phyloP scores from a whole-genome alignment of 2,329 filamentous ascomycete species.

The Aspergillus novoparasiticus region DNA sequence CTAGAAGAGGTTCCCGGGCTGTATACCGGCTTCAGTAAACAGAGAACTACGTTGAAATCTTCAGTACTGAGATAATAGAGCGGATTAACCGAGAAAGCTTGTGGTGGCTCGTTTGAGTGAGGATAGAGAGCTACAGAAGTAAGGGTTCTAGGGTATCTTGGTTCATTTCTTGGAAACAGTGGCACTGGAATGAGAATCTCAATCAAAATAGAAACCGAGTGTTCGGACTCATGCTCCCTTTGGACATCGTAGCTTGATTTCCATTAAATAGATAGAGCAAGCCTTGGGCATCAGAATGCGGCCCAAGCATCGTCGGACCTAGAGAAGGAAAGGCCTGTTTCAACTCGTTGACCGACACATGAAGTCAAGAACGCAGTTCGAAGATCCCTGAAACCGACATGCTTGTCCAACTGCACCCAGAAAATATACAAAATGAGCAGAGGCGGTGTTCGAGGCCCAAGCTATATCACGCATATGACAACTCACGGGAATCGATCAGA shows the following conservation, averaged over 20 bases:
- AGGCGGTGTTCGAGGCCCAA: constrained; percentile 1
- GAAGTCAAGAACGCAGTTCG: background rate
- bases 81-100: background rate
- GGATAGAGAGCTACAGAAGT: background rate
- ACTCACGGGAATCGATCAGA: background rate
- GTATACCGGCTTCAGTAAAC: background rate
- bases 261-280: background rate
- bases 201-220: too few relatives aligned
- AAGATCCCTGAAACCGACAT: background rate
- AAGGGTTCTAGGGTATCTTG: background rate
- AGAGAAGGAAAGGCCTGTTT: background rate
- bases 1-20: background rate
- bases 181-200: background rate
- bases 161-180: background rate
- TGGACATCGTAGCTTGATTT: too few relatives aligned
- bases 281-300: background rate
- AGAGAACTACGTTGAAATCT: background rate
- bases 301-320: background rate
- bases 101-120: background rate
- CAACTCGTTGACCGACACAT: background rate
- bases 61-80: background rate
- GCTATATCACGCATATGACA: background rate
- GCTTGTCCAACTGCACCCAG: background rate
- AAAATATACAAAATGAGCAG: background rate
- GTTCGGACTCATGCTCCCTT: background rate